A percentile compares a stretch with the other conserved stretches of the same genome.
phyloP scores from a whole-genome alignment of 169 alveolate genomes.

The Eimeria acervulina region DNA sequence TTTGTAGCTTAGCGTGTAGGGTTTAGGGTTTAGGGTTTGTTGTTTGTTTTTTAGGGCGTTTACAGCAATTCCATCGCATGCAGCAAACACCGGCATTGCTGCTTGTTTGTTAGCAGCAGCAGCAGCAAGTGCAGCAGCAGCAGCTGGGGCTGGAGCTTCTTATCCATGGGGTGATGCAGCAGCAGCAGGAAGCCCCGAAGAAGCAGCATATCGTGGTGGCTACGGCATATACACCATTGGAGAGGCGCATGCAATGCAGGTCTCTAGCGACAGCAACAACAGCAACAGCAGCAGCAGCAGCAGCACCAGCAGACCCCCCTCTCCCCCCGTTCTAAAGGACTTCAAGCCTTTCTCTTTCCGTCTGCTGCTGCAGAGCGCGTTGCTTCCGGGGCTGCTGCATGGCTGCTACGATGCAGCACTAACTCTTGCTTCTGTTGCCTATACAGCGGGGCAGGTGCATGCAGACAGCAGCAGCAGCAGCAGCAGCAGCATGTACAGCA shows the following conservation, averaged over 20 bases:
- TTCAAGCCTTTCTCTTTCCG: not conserved
- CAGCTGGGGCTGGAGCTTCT: not conserved
- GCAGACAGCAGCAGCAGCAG: too few relatives aligned
- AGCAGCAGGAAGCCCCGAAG: constrained; percentile 3
- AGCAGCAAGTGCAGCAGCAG: constrained; percentile 7
- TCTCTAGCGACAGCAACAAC: not conserved
- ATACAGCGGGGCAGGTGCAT: not conserved
- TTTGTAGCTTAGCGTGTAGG: too few relatives aligned
- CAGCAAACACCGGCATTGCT: constrained; percentile 27
- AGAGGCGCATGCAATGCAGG: constrained; percentile 38
- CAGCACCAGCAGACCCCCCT: too few relatives aligned
- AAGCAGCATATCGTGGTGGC: not conserved
- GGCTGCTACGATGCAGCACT: constrained; percentile 39
- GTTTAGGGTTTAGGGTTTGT: not conserved
- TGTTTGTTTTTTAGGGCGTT: not conserved
- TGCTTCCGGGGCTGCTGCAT: constrained; percentile 20
- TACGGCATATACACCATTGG: constrained; percentile 19
- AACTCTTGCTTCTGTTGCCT: constrained; percentile 29
- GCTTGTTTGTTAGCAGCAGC: constrained; percentile 12
- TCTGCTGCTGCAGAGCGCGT: constrained; percentile 32
- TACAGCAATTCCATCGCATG: constrained; percentile 47
- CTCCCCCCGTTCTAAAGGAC: not conserved
- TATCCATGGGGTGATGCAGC: not conserved
- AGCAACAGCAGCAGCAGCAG: constrained; percentile 17
- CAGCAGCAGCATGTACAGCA: not conserved